phyloP scores from a whole-genome alignment of 2,329 filamentous ascomycete species.

The Ophiostoma sp. region DNA sequence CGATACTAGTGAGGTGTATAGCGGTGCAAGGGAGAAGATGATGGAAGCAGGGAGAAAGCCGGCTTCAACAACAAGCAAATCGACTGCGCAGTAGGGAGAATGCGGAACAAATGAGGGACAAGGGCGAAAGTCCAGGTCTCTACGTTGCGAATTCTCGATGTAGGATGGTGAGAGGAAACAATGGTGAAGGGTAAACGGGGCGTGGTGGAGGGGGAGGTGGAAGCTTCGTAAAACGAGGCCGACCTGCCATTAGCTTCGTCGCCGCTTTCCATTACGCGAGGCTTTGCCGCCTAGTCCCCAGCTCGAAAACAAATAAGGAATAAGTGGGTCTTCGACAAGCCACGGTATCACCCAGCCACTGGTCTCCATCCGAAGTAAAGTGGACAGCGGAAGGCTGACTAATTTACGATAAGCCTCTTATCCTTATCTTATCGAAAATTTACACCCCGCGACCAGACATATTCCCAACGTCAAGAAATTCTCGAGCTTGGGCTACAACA shows the following conservation, averaged over 20 bases:
- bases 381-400: not conserved
- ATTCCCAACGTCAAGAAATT: slow-evolving; percentile 18
- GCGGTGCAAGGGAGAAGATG: slow-evolving; percentile 15
- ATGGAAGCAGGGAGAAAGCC: slow-evolving; percentile 17
- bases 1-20: not conserved
- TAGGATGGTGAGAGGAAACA: slow-evolving; percentile 9
- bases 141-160: not conserved
- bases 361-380: not conserved
- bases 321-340: slow-evolving; percentile 13
- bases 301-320: slow-evolving; percentile 17
- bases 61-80: slow-evolving; percentile 4
- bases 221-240: slow-evolving; percentile 27
- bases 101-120: not conserved
- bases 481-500: not conserved
- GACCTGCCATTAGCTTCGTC: slow-evolving; percentile 25
- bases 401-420: slow-evolving; percentile 13
- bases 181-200: slow-evolving; percentile 4
- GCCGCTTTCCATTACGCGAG: slow-evolving; percentile 33
- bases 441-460: slow-evolving; percentile 16
- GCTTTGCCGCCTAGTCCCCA: slow-evolving; percentile 35
- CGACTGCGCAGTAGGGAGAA: not conserved
- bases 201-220: slow-evolving; percentile 19
- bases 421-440: slow-evolving; percentile 21
- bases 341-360: slow-evolving; percentile 21
- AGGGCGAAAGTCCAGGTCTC: not conserved